A percentile compares a stretch with the other conserved stretches of the same genome.
These are phyloP conservation scores for Houttuynia cordata DNA, from an alignment of 164 flowering plant species.

Conservation along the genomic window DNA sequence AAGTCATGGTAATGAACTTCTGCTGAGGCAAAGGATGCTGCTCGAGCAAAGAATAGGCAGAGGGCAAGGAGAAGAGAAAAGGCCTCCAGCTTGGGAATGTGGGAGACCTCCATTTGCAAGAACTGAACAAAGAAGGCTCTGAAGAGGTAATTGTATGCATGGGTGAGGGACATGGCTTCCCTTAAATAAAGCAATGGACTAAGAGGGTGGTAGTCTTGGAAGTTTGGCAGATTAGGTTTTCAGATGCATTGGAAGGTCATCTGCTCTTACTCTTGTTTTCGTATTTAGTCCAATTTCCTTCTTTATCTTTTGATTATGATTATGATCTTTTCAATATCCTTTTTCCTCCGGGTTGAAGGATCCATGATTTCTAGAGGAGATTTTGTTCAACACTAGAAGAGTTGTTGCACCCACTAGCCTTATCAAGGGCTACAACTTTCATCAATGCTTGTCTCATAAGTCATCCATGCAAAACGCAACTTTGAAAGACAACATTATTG, in stretches of 20 bases:
- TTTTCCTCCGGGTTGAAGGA: not conserved
- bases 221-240: conserved; percentile 59
- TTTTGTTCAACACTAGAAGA: conserved; percentile 22
- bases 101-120: conserved; percentile 4
- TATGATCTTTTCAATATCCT: not conserved
- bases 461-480: conserved; percentile 12
- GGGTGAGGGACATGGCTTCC: conserved; percentile 3
- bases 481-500: conserved; percentile 9
- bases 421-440: conserved; percentile 10
- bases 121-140: not conserved
- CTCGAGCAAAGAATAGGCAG: conserved; percentile 6
- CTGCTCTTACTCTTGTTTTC: not conserved
- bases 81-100: conserved; percentile 5
- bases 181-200: conserved; percentile 9
- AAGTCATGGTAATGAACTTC: conserved; percentile 50
- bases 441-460: conserved; percentile 30
- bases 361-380: not conserved
- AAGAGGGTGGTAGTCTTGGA: conserved; percentile 9
- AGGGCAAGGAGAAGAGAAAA: conserved; percentile 6
- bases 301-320: too few relatives aligned
- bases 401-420: conserved; percentile 62
- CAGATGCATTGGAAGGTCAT: not conserved
- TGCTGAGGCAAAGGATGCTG: conserved; percentile 5
- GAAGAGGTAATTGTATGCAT: conserved; percentile 5
- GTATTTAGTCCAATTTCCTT: too few relatives aligned